Evolutionary conservation across 1,284 basidiomycete genomes (phyloP), one percentile per base, ranked within the genome.

Genomic region (Ganoderma meredithae): DNA sequence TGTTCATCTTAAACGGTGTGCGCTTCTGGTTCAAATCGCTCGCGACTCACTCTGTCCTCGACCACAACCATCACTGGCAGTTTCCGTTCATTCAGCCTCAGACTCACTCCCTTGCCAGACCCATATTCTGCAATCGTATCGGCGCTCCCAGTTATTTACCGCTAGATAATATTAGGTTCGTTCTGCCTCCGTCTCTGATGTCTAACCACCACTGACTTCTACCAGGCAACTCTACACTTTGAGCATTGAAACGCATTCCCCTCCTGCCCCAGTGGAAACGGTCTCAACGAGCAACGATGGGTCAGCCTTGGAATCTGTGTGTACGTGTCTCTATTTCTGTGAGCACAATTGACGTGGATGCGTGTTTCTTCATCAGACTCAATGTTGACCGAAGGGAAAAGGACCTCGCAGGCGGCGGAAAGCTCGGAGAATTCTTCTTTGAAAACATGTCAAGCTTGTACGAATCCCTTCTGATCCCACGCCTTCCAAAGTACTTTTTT

Each of bases 341-440:
- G 13, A 9, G 15, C 12, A 4, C 44, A 47, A 47, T 47, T 47
- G 8, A 47, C 9, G 22, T 22, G 3, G 44, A 53, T 53, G 8
- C 25, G 25, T 15, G 15, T 25, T 13, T 31, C 15, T 17, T 53
- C 44, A 3, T n/a, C 7, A 53, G 52, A 53, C 27, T 53, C 52
- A 53, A 53, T 10, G 13, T 53, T 15, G 52, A 53, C 25, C 22
- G 52, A 5, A 27, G 27, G 25, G 25, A 53, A 31, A 27, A 53
- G 25, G 52, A 53, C 10, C 52, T 25, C 5, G 25, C 12, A 12
- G 52, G 52, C 17, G 52, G 52, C 9, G 52, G 12, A 13, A 53
- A 53, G 52, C 52, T 53, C 2, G 52, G 52, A 27, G 52, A 53
- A 31, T 53, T 53, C 25, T 53, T 53, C 52, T 53, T 10, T 12